A percentile compares a stretch with the other conserved stretches of the same genome.
These are phyloP conservation scores for Penicillium nucicola DNA, from an alignment of 495 filamentous ascomycete genomes.

Conservation along the genomic window DNA sequence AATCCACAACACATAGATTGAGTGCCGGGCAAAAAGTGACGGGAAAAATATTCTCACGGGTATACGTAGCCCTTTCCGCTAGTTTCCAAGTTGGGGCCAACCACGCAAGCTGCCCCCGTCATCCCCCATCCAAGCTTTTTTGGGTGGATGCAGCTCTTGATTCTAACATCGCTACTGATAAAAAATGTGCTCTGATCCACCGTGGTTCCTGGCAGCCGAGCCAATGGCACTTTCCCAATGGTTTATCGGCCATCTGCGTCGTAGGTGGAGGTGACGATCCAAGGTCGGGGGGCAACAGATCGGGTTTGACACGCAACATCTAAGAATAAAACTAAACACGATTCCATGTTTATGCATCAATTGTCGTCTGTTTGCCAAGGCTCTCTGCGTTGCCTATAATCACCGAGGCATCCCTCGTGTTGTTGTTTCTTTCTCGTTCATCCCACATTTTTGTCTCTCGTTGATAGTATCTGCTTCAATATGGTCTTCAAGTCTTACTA, in stretches of 20 bases:
- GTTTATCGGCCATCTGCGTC: conserved; percentile 2
- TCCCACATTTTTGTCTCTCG: background rate
- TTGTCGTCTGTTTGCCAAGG: background rate
- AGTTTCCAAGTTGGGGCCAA: conserved; percentile 11
- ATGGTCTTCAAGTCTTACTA: conserved; percentile 17
- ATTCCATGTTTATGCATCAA: background rate
- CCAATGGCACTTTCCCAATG: conserved; percentile 9
- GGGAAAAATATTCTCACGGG: conserved; percentile 4
- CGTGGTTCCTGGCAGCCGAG: background rate
- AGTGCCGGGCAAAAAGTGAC: too few relatives aligned
- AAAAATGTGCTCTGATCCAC: conserved; percentile 3
- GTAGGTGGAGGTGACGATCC: conserved; percentile 5
- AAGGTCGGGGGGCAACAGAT: conserved; percentile 8
- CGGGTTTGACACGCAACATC: conserved; percentile 2
- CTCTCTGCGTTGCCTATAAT: background rate
- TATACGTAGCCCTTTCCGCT: conserved; percentile 17
- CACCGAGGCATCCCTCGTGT: background rate
- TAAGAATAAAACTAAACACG: conserved; percentile 11
- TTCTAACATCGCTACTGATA: background rate
- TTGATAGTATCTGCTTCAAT: background rate
- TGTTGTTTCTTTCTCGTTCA: background rate
- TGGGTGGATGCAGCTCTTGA: background rate
- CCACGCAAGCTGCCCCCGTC: conserved; percentile 27
- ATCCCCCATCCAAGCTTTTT: conserved; percentile 14
- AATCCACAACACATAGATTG: too few relatives aligned